Conservation (phyloP, 257 asterid species). For the Forsythia suspensa region DNA sequence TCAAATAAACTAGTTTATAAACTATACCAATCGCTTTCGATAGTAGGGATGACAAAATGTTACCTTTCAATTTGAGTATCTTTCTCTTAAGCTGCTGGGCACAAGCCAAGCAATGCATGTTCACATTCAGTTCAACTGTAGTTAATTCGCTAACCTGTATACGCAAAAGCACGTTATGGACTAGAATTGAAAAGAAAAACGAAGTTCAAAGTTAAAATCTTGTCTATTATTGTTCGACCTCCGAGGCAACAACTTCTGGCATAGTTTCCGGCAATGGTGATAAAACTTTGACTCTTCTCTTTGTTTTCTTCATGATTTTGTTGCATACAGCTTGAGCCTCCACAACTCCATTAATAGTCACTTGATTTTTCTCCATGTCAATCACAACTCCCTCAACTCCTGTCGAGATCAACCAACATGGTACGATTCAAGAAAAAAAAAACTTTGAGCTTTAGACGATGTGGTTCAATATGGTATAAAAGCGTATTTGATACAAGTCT, state of each 20-base stretch:
- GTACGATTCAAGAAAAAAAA: neutral
- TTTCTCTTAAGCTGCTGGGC: slow-evolving; percentile 78
- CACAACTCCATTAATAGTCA: slow-evolving; percentile 74
- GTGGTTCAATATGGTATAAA: neutral
- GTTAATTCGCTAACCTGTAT: slow-evolving; percentile 60
- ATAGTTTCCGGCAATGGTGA: slow-evolving; percentile 73
- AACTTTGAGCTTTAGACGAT: no score
- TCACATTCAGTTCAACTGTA: slow-evolving; percentile 67
- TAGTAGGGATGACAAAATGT: neutral
- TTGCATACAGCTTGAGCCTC: slow-evolving; percentile 77
- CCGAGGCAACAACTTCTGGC: slow-evolving; percentile 75
- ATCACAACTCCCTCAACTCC: slow-evolving; percentile 73
- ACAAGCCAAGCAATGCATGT: slow-evolving; percentile 94
- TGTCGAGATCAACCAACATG: neutral
- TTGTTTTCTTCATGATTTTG: slow-evolving; percentile 61
- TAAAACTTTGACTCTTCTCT: slow-evolving; percentile 59
- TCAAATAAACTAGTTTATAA: no score
- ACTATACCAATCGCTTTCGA: neutral
- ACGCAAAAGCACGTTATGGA: neutral
- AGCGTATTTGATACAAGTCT: no score
- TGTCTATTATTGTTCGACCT: slow-evolving; percentile 35
- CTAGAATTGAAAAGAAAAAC: neutral
- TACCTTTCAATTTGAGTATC: slow-evolving; percentile 93
- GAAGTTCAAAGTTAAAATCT: neutral
- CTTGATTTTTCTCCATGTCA: slow-evolving; percentile 65